These are phyloP conservation scores for Lagenidium giganteum DNA, from an alignment of 352 stramenopile genomes.

Conservation along the genomic window DNA sequence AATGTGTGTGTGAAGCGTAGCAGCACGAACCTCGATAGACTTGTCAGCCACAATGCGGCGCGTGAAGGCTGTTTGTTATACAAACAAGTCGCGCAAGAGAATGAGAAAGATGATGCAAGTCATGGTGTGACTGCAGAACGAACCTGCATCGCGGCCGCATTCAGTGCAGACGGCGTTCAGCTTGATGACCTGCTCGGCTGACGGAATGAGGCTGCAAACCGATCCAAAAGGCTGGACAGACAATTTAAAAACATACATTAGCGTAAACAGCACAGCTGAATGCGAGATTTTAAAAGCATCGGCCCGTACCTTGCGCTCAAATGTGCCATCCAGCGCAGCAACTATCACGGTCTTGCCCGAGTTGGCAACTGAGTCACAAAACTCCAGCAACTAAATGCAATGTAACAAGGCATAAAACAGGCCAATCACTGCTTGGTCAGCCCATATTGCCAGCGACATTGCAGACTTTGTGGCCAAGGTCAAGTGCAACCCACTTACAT, in stretches of 20 bases:
- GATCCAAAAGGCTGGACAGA: slow-evolving; percentile 54
- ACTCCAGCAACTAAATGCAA: slow-evolving; percentile 65
- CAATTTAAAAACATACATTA: slow-evolving; percentile 2
- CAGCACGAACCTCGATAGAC: slow-evolving; percentile 48
- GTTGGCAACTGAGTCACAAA: slow-evolving; percentile 65
- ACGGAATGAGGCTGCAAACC: slow-evolving; percentile 67
- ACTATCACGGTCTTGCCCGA: slow-evolving; percentile 78
- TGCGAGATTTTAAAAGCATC: not conserved
- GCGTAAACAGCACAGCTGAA: not conserved
- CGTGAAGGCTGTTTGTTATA: slow-evolving; percentile 49
- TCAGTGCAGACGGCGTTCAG: slow-evolving; percentile 79
- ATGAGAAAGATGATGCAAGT: no score
- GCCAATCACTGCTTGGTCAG: slow-evolving; percentile 6
- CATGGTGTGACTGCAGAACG: no score
- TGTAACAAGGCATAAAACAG: no score
- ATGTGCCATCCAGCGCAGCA: slow-evolving; percentile 66
- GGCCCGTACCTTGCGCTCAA: slow-evolving; percentile 54
- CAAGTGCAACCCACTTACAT: slow-evolving; percentile 26
- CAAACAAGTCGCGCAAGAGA: not conserved
- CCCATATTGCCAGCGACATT: slow-evolving; percentile 5
- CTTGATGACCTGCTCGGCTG: slow-evolving; percentile 76
- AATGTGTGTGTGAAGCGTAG: not conserved
- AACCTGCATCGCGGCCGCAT: slow-evolving; percentile 70
- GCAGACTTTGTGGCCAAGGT: not conserved
- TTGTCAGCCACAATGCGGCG: slow-evolving; percentile 61